A percentile compares a stretch with the other conserved stretches of the same genome.
Evolutionary conservation across 805 yeast species (phyloP).

Genomic region (Myxozyma udenii): DNA sequence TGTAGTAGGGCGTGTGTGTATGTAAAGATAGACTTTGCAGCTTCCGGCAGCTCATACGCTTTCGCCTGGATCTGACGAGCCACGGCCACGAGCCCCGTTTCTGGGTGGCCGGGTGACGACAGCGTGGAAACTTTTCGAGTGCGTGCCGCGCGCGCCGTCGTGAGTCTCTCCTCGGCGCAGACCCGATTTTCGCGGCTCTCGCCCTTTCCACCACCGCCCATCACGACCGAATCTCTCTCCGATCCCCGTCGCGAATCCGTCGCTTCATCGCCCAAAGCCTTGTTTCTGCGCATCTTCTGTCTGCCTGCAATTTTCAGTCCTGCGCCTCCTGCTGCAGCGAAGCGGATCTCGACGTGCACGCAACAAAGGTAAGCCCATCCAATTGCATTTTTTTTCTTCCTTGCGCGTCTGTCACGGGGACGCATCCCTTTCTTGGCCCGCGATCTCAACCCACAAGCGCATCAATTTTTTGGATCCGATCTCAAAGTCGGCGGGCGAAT

Average conservation of each 20-base stretch:
- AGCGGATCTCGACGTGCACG: background rate
- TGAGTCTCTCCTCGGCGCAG: background rate
- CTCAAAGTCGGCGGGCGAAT: too few species aligned
- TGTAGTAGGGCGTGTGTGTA: too few species aligned
- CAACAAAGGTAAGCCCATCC: background rate
- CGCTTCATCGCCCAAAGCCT: background rate
- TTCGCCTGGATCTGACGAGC: too few species aligned
- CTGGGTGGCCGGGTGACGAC: too few species aligned
- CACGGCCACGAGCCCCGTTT: background rate
- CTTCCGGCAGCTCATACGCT: conserved; percentile 16
- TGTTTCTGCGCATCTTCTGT: background rate
- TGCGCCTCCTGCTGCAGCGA: background rate
- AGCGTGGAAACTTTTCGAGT: too few species aligned
- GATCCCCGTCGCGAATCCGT: background rate
- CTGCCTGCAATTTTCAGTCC: background rate
- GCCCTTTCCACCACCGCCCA: background rate
- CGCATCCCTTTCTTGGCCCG: background rate
- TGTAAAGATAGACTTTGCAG: too few species aligned
- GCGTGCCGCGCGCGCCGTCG: background rate
- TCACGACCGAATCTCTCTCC: background rate
- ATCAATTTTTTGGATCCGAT: too few species aligned
- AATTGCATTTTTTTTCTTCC: too few species aligned
- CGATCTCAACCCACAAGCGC: background rate
- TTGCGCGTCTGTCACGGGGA: background rate
- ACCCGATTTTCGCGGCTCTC: background rate